These are phyloP conservation scores for Dalbergia cultrata DNA, from an alignment of 306 rosid species.

Conservation along the genomic window DNA sequence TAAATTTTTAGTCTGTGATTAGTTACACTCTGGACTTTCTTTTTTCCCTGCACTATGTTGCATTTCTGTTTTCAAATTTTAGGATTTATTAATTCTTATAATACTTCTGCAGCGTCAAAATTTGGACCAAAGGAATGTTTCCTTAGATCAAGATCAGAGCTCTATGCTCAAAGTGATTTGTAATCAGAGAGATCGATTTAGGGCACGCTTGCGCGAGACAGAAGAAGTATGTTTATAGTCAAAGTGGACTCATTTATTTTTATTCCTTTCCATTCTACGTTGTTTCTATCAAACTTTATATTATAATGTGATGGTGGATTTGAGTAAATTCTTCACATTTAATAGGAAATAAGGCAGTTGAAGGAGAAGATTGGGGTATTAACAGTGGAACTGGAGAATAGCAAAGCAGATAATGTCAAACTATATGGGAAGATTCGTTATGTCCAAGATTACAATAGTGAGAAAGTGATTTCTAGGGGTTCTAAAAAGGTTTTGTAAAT, in stretches of 20 bases:
- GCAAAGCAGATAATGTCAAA: constrained; percentile 95
- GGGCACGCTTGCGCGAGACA: constrained; percentile 90
- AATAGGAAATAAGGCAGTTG: constrained; percentile 88
- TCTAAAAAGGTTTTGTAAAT: constrained; percentile 78
- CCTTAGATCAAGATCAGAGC: constrained; percentile 72
- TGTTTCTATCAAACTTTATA: constrained; percentile 37
- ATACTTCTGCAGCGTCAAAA: constrained; percentile 54
- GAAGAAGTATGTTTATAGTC: constrained; percentile 75
- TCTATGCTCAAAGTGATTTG: constrained; percentile 88
- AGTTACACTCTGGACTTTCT: not conserved
- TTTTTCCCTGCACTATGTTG: constrained; percentile 9
- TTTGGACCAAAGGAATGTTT: constrained; percentile 60
- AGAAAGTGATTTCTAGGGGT: constrained; percentile 95
- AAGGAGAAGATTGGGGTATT: constrained; percentile 90
- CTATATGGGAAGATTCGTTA: constrained; percentile 98
- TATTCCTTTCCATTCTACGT: constrained; percentile 26
- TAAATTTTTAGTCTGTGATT: constrained; percentile 17
- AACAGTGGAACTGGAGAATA: constrained; percentile 85
- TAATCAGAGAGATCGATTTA: constrained; percentile 95
- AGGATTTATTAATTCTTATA: constrained; percentile 24
- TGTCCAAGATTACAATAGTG: constrained; percentile 93
- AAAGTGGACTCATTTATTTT: constrained; percentile 6
- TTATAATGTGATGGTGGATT: constrained; percentile 35
- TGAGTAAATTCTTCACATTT: constrained; percentile 44
- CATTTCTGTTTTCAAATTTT: not conserved